Evolutionary conservation across 2,329 filamentous ascomycete genomes (phyloP), one percentile per base, ranked within the genome.

Genomic region (Phaeosphaeria sp.): DNA sequence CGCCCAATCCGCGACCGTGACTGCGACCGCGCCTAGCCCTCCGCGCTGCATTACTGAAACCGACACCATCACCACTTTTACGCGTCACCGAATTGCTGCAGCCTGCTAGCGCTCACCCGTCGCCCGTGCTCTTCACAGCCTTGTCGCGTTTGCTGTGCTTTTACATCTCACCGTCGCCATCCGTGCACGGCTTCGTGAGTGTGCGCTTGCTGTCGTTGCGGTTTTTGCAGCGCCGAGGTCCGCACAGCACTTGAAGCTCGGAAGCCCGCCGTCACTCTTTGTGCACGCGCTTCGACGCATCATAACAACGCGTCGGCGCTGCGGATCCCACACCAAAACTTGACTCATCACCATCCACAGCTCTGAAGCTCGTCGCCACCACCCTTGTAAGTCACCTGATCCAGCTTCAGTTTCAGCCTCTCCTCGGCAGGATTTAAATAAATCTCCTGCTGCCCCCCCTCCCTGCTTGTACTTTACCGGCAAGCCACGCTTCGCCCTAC

Each of bases 371-470:
- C 65, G 62, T 65, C 66, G 67, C 66, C 69, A 66, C 71, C 69
- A 60, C 66, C 63, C 62, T 53, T 63, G 70, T 73, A 72, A 69
- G 66, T 75, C 73, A 74, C 73, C 69, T 75, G 72, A 55, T 47
- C 58, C 42, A 39, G 6, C 30, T 33, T 48, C 33, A 55, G 66
- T 72, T 69, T 72, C 71, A 71, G 69, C 69, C 61, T 67, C 61
- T 67, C 64, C 57, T 62, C 57, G 50, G 48, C 64, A 65, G 65
- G 63, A 44, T 54, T 54, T 50, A 54, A 54, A 49, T 54, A 68
- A 67, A 54, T 62, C 63, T 56, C 39, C 44, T 54, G 54, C 63
- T 57, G 66, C 65, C 66, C 68, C 66, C 67, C 66, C 46, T 23
- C 50, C 46, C 48, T 46, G 44, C 48, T 58, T 56, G 51, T 54